Evolutionary conservation across 768 basidiomycete genomes (phyloP).

Genomic region (Candolleomyces eurysporus): DNA sequence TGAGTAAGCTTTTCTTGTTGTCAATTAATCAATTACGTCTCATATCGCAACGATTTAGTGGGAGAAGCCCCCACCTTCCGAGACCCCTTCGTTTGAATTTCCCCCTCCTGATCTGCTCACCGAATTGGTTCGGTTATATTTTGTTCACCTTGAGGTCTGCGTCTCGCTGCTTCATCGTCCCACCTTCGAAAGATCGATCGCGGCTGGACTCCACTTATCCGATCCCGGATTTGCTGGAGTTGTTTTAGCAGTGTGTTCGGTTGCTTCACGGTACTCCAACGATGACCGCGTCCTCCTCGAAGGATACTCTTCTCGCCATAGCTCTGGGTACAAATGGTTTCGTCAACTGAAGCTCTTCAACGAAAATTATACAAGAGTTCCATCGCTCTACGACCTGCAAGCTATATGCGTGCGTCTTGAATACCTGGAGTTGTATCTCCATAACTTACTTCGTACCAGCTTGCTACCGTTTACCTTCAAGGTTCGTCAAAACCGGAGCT

Average conservation of each 20-base stretch:
- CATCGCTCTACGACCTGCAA: conserved; percentile 63
- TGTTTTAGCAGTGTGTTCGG: conserved; percentile 57
- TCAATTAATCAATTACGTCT: conserved; percentile 25
- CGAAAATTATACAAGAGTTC: conserved; percentile 48
- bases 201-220: conserved; percentile 38
- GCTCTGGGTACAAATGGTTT: conserved; percentile 50
- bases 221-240: conserved; percentile 44
- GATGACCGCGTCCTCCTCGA: conserved; percentile 30
- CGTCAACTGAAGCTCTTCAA: conserved; percentile 54
- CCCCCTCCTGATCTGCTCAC: conserved; percentile 41
- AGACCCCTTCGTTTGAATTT: conserved; percentile 28
- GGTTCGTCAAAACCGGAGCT: conserved; percentile 44
- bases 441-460: conserved; percentile 20
- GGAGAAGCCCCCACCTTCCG: conserved; percentile 15
- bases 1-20: conserved; percentile 21
- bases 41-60: conserved; percentile 14
- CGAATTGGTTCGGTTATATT: conserved; percentile 52
- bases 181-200: conserved; percentile 46
- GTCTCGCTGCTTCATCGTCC: conserved; percentile 59
- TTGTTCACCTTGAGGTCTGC: conserved; percentile 39
- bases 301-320: conserved; percentile 31
- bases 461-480: conserved; percentile 38
- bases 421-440: not conserved
- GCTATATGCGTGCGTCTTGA: conserved; percentile 40
- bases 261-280: conserved; percentile 49